Evolutionary conservation across 202 grass and related monocot genomes (phyloP), one percentile per base, ranked within the genome.

Genomic region (Saccharum hybrid): DNA sequence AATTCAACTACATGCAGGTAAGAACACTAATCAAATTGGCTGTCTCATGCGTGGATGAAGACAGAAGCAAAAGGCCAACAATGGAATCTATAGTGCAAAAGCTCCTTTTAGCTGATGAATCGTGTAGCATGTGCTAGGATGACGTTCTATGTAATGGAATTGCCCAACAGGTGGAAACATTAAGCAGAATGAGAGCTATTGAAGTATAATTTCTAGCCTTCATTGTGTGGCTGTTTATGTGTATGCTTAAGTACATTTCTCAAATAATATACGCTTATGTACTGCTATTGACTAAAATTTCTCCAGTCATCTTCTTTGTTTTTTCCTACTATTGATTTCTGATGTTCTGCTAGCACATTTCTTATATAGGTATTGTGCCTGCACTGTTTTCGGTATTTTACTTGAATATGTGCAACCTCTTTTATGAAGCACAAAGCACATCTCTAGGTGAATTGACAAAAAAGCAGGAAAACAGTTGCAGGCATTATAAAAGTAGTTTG

Each of bases 41-140:
- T 0, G 34, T 85, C n/a, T 41, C 82, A 8, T 86, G 91, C 54
- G 42, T 93, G 23, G 71, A 88, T 52, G 79, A 87, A 67, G 83
- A 85, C 38, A 60, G 75, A 80, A 86, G 77, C 49, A 54, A 21
- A 43, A 83, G 91, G 38, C 88, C 91, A 61, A 81, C 88, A 2
- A 93, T 88, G 88, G 51, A 85, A 72, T 86, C 81, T 31, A 66
- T 86, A 70, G 82, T 86, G 10, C 75, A 90, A 72, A 43, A 59
- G 16, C 81, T 90, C 5, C 38, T 85, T 78, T 71, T 63, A 61
- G 52, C 68, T 63, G 54, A 85, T 71, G 74, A 85, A 85, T 71
- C 74, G 30, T 78, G 40, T 26, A 75, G 48, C 31, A 37, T 74
- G 72, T 10, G 16, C 16, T 56, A 74, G 72, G 73, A 36, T 22